phyloP scores from a whole-genome alignment of 192 early-diverging fungal species.

The Thoreauomyces humboldtii region DNA sequence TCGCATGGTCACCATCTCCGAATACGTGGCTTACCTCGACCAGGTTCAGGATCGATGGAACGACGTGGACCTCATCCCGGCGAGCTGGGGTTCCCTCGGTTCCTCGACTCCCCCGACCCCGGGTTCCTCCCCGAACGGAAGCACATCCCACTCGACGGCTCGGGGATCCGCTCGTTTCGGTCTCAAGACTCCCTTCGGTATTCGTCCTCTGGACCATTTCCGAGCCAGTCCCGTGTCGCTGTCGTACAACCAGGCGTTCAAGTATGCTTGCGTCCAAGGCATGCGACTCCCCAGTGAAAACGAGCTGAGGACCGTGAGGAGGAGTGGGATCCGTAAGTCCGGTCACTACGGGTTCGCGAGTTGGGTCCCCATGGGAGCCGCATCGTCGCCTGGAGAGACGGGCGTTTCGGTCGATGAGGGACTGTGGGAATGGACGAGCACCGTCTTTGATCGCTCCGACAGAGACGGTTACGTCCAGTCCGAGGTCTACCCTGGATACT shows the following conservation, averaged over 20 bases:
- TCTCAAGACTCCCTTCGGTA: conserved; percentile 72
- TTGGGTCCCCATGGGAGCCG: conserved; percentile 60
- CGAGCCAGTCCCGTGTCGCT: conserved; percentile 71
- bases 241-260: conserved; percentile 64
- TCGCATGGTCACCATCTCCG: conserved; percentile 77
- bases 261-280: conserved; percentile 61
- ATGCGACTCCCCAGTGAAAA: conserved; percentile 73
- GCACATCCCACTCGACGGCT: too few relatives aligned
- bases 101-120: background rate
- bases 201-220: conserved; percentile 48
- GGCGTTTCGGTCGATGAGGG: background rate
- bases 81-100: conserved; percentile 50
- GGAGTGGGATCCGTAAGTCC: conserved; percentile 24
- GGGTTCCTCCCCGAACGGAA: too few relatives aligned
- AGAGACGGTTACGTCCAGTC: conserved; percentile 56
- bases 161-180: too few relatives aligned
- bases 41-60: background rate
- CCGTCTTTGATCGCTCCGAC: conserved; percentile 46
- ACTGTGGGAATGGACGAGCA: conserved; percentile 84
- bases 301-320: conserved; percentile 56
- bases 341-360: conserved; percentile 68
- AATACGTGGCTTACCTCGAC: conserved; percentile 64
- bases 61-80: conserved; percentile 41
- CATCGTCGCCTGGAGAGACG: conserved; percentile 5
- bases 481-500: conserved; percentile 83